These are phyloP conservation scores for Oleoguttula mirabilis DNA, from an alignment of 495 filamentous ascomycete species.

Conservation along the genomic window DNA sequence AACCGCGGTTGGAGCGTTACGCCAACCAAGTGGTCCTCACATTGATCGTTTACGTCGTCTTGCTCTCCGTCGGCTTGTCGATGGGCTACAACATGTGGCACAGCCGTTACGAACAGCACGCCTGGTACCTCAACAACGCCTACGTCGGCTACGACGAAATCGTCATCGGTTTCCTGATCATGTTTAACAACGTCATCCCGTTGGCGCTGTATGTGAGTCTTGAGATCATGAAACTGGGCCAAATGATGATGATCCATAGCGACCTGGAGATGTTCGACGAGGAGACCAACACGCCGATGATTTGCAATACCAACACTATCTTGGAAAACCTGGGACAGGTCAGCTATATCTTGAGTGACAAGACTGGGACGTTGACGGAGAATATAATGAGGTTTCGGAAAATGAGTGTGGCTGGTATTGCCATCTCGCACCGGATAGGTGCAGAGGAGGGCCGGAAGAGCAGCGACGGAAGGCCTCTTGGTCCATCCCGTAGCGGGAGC, in stretches of 20 bases:
- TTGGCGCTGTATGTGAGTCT: slow-evolving; percentile 90
- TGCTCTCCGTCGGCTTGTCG: slow-evolving; percentile 66
- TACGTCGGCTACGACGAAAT: slow-evolving; percentile 62
- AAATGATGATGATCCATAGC: slow-evolving; percentile 59
- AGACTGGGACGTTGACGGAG: slow-evolving; percentile 86
- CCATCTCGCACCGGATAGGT: slow-evolving; percentile 65
- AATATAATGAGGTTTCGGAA: slow-evolving; percentile 85
- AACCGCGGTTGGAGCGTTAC: slow-evolving; percentile 65
- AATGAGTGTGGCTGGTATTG: slow-evolving; percentile 72
- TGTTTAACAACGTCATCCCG: slow-evolving; percentile 92
- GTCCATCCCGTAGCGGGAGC: slow-evolving; percentile 44
- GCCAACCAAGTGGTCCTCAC: slow-evolving; percentile 81
- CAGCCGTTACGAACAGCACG: slow-evolving; percentile 45
- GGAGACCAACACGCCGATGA: slow-evolving; percentile 70
- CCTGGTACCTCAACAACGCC: slow-evolving; percentile 64
- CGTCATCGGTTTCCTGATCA: slow-evolving; percentile 79
- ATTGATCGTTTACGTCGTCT: slow-evolving; percentile 68
- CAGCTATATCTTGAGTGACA: slow-evolving; percentile 79
- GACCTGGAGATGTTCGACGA: slow-evolving; percentile 93
- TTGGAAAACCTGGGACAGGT: slow-evolving; percentile 83
- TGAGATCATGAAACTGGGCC: slow-evolving; percentile 86
- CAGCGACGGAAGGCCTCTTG: background rate
- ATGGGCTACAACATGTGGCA: slow-evolving; percentile 74
- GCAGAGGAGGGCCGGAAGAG: background rate
- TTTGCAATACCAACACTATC: slow-evolving; percentile 89